Percentiles rank a stretch among this genome's conserved stretches.
Evolutionary conservation across 768 basidiomycete genomes (phyloP).

Genomic region (Paxillus rubicundulus): DNA sequence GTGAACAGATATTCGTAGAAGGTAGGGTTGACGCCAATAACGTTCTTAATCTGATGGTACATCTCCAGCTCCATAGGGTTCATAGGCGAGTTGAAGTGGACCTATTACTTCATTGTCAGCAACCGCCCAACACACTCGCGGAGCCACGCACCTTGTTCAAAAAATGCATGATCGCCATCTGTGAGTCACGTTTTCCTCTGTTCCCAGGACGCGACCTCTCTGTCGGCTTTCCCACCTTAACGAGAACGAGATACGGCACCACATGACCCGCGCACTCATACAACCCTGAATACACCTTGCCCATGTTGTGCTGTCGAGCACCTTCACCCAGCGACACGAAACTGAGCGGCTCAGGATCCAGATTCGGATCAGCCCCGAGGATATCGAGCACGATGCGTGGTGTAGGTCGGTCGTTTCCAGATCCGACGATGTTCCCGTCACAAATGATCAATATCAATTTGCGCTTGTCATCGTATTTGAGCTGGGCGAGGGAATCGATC

Average conservation of each 20-base stretch:
- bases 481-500: slow-evolving; percentile 89
- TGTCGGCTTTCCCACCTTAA: slow-evolving; percentile 93
- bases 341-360: slow-evolving; percentile 92
- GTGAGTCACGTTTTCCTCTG: slow-evolving; percentile 96
- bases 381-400: slow-evolving; percentile 97
- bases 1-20: slow-evolving; percentile 97
- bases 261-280: slow-evolving; percentile 95
- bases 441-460: slow-evolving; percentile 92
- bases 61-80: slow-evolving; percentile 96
- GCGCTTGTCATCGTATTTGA: slow-evolving; percentile 98
- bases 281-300: slow-evolving; percentile 93
- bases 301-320: slow-evolving; percentile 96
- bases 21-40: slow-evolving; percentile 97
- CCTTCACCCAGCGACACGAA: slow-evolving; percentile 95
- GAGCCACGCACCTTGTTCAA: slow-evolving; percentile 76
- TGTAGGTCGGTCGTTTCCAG: slow-evolving; percentile 94
- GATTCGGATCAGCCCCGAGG: slow-evolving; percentile 87
- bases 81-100: slow-evolving; percentile 97
- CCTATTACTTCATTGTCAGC: slow-evolving; percentile 43
- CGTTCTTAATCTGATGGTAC: slow-evolving; percentile 99
- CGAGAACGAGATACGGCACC: slow-evolving; percentile 89
- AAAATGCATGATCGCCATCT: slow-evolving; percentile 95
- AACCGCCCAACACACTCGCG: background rate
- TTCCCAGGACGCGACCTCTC: slow-evolving; percentile 94
- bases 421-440: slow-evolving; percentile 97